Conservation (phyloP, 1,284 basidiomycete genomes). For the Neolentinus lepideus region DNA sequence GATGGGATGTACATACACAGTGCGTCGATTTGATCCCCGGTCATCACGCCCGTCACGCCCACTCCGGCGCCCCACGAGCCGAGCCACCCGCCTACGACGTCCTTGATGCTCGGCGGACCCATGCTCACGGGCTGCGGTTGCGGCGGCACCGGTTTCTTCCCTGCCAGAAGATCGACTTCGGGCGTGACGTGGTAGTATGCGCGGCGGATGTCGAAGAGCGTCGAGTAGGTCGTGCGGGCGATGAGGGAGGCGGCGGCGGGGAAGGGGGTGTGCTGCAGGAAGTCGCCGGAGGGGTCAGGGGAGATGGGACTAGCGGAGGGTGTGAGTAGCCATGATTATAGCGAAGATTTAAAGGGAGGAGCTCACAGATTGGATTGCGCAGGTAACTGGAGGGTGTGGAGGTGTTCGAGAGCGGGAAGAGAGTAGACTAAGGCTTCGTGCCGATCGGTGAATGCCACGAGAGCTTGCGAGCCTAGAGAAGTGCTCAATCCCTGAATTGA, state of each 20-base stretch:
- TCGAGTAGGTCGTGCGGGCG: conserved; percentile 39
- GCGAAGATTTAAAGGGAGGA: neutral
- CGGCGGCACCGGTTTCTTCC: conserved; percentile 34
- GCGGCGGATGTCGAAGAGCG: conserved; percentile 50
- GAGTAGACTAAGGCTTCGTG: conserved; percentile 57
- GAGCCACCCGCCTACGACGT: conserved; percentile 32
- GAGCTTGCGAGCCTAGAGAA: conserved; percentile 44
- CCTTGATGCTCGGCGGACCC: conserved; percentile 44
- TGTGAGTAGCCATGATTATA: neutral
- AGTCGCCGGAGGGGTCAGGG: conserved; percentile 53
- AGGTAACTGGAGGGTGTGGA: conserved; percentile 44
- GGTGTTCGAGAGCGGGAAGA: conserved; percentile 55
- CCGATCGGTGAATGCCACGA: conserved; percentile 57
- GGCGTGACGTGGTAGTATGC: conserved; percentile 34
- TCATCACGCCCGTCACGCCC: conserved; percentile 23
- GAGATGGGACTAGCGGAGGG: conserved; percentile 32
- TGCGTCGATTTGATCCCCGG: conserved; percentile 51
- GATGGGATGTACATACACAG: conserved; percentile 34
- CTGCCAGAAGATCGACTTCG: conserved; percentile 40
- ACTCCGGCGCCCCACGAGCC: conserved; percentile 17
- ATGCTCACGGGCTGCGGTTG: conserved; percentile 55
- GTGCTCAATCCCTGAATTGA: conserved; percentile 1
- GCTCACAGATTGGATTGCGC: conserved; percentile 35
- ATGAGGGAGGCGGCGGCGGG: conserved; percentile 24
- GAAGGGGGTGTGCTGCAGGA: conserved; percentile 15